These are phyloP conservation scores for Chaetothyriales sp. DNA, from an alignment of 2,329 filamentous ascomycete species.

Conservation along the genomic window DNA sequence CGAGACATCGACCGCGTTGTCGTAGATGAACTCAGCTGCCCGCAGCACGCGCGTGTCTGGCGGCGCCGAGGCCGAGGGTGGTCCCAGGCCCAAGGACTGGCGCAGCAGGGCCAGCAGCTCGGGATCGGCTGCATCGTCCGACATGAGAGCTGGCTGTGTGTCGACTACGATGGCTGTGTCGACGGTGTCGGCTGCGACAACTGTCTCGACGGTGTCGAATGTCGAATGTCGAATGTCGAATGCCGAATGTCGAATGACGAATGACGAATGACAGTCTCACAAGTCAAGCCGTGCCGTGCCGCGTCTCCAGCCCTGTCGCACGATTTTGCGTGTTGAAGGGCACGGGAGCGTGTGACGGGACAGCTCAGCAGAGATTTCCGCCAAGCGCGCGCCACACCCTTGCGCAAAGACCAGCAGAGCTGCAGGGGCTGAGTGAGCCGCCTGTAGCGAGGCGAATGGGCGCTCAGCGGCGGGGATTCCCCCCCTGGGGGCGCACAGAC, in stretches of 20 bases:
- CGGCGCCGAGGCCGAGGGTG: conserved; percentile 39
- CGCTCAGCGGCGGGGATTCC: not conserved
- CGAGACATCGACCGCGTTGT: conserved; percentile 86
- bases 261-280: too few species aligned
- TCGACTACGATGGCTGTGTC: too few species aligned
- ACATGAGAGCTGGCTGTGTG: conserved; percentile 42
- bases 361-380: too few species aligned
- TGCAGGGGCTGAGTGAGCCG: not conserved
- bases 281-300: too few species aligned
- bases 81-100: conserved; percentile 57
- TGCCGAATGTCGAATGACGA: too few species aligned
- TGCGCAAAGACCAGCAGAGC: not conserved
- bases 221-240: too few species aligned
- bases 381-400: too few species aligned
- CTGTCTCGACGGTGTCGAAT: too few species aligned
- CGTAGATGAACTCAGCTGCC: conserved; percentile 71
- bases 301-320: too few species aligned
- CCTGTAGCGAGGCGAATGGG: not conserved
- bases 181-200: too few species aligned
- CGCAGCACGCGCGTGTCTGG: conserved; percentile 72
- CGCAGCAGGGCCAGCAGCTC: conserved; percentile 78
- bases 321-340: too few species aligned
- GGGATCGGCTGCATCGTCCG: conserved; percentile 78
- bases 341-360: too few species aligned
- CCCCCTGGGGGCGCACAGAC: not conserved